phyloP scores from a whole-genome alignment of 495 filamentous ascomycete genomes.

The Aspergillus sparsus region DNA sequence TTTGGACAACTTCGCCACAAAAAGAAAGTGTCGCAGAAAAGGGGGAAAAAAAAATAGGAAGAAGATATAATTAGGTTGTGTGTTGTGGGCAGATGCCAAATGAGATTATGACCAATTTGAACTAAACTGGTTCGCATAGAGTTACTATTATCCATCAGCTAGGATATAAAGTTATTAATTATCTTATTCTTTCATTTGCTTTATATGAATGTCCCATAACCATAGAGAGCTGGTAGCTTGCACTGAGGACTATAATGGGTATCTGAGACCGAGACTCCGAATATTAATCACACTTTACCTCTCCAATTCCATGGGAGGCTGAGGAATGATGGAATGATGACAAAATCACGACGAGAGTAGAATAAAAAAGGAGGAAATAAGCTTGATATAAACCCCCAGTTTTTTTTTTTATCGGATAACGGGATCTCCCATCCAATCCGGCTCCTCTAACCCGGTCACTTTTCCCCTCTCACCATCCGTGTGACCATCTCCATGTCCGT shows the following conservation, averaged over 20 bases:
- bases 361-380: not conserved
- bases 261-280: constrained; percentile 34
- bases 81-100: constrained; percentile 14
- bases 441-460: constrained; percentile 46
- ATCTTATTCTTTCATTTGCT: constrained; percentile 1
- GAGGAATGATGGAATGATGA: constrained; percentile 6
- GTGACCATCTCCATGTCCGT: constrained; percentile 21
- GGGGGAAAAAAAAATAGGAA: not conserved
- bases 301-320: constrained; percentile 11
- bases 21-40: constrained; percentile 18
- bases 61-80: not conserved
- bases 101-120: constrained; percentile 19
- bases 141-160: not conserved
- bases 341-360: too few species aligned
- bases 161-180: constrained; percentile 32
- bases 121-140: constrained; percentile 7
- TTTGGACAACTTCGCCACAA: not conserved
- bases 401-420: constrained; percentile 46
- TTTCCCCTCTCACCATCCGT: constrained; percentile 31
- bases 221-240: not conserved
- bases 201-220: not conserved
- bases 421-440: constrained; percentile 63
- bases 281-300: constrained; percentile 2
- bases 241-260: constrained; percentile 24
- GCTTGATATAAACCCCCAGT: not conserved